These are phyloP conservation scores for Boletus sensibilis DNA, from an alignment of 768 basidiomycete species.

Conservation along the genomic window DNA sequence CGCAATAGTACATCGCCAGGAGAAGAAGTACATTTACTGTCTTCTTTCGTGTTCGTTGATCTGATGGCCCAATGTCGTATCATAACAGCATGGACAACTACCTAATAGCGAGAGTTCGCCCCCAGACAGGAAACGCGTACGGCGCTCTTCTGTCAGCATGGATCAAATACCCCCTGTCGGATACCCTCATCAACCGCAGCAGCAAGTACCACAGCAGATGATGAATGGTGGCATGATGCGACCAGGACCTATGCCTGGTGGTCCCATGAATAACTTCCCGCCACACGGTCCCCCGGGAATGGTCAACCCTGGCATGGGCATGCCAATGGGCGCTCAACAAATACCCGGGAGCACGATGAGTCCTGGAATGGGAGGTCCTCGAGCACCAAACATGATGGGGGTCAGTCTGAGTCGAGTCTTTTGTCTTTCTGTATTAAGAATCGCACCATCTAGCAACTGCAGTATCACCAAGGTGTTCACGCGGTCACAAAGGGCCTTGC, in stretches of 20 bases:
- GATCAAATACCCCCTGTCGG: conserved; percentile 43
- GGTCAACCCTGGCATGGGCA: conserved; percentile 33
- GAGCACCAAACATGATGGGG: conserved; percentile 30
- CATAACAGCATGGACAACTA: conserved; percentile 44
- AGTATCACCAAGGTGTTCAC: conserved; percentile 41
- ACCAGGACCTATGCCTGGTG: conserved; percentile 32
- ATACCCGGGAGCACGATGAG: conserved; percentile 34
- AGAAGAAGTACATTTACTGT: conserved; percentile 48
- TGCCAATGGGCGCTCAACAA: conserved; percentile 35
- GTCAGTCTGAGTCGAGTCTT: conserved; percentile 15
- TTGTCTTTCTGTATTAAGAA: conserved; percentile 7
- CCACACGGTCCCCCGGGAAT: conserved; percentile 32
- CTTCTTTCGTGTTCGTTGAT: background rate
- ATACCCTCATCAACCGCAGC: conserved; percentile 35
- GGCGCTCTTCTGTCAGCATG: conserved; percentile 46
- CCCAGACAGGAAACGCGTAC: conserved; percentile 53
- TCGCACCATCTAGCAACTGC: conserved; percentile 20
- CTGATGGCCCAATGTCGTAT: background rate
- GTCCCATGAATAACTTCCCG: conserved; percentile 36
- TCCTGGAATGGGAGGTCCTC: conserved; percentile 37
- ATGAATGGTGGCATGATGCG: conserved; percentile 42
- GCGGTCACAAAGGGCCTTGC: conserved; percentile 36
- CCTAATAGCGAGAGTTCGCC: conserved; percentile 55
- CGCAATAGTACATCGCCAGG: conserved; percentile 62
- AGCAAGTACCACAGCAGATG: conserved; percentile 38